Base-by-base conservation (phyloP, 805 yeast species). In the Zygoascus bituminiphila region DNA sequence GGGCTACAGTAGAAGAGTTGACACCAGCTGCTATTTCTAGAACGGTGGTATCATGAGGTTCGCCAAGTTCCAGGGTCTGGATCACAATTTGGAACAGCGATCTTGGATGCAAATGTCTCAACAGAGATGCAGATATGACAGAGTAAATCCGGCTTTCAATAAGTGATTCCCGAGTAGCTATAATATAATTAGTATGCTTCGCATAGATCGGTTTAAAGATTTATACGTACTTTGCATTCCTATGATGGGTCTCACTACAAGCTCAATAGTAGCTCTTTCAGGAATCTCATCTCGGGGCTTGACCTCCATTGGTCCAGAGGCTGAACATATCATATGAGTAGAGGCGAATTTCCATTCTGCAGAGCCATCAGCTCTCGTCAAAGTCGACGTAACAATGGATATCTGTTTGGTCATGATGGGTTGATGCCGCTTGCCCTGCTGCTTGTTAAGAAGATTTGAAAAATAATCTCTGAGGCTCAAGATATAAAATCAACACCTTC, bases 221-320 rank as follows among this genome's bases (percentile, higher is more conserved):
- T 4, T 26, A 2, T 17, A 52, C 60, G 24, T 47, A 55, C 75
- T 73, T 5, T 94, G 75, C 1, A 82, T 74, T 1, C 97, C 98
- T 12, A 72, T 68, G 20, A 83, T 78, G 1, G 98, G 96, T 36
- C 88, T 71, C 2, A 89, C 80, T 19, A 79, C 76, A 6, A 93
- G 75, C 63, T 88, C 96, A 15, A 93, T 63, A 15, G 86, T 80
- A 14, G 91, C 82, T 41, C 74, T 70, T 14, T 84, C 81, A 9
- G 97, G 96, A 29, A 81, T 64, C 62, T 91, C 98, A 61, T 88
- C 95, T 56, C 91, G 76, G 12, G 78, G 66, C 62, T 82, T 83
- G 9, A 87, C 81, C 59, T 91, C 97, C 25, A 91, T 75, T 0
- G 98, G 98, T 0, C 98, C 98, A 1, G 89, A 76, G 0, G 91